phyloP scores from a whole-genome alignment of 2,329 filamentous ascomycete genomes.

The Tolypocladium nubicola region DNA sequence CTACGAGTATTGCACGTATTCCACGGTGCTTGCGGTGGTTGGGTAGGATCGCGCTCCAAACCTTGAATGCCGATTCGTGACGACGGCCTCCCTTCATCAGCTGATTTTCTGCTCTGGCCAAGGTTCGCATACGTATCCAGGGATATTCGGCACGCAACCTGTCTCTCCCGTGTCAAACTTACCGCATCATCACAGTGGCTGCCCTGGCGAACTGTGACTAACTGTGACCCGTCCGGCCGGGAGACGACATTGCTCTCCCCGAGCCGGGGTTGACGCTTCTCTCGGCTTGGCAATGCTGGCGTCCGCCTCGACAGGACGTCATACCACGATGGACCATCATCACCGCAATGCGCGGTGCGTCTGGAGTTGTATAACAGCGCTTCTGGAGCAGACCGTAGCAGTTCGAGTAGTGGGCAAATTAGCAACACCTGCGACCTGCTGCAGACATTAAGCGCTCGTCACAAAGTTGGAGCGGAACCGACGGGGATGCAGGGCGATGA shows the following conservation, averaged over 20 bases:
- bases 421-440: neutral
- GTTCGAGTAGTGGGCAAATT: neutral
- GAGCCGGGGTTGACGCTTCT: neutral
- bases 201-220: neutral
- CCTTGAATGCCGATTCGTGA: neutral
- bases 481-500: constrained; percentile 10
- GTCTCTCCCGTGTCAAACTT: neutral
- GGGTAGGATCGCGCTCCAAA: constrained; percentile 2
- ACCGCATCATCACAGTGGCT: neutral
- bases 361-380: neutral
- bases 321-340: neutral
- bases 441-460: neutral
- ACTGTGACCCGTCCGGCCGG: neutral
- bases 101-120: neutral
- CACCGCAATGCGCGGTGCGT: neutral
- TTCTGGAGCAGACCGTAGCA: neutral
- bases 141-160: neutral
- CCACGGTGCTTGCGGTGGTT: constrained; percentile 1
- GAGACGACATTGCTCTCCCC: neutral
- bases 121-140: neutral
- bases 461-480: constrained; percentile 1
- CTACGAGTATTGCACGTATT: neutral
- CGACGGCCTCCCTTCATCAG: constrained; percentile 1
- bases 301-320: neutral
- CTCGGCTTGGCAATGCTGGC: neutral